A percentile compares a stretch with the other conserved stretches of the same genome.
Conservation (phyloP, 2,329 filamentous ascomycete genomes). For the Zymoseptoria crescenta region DNA sequence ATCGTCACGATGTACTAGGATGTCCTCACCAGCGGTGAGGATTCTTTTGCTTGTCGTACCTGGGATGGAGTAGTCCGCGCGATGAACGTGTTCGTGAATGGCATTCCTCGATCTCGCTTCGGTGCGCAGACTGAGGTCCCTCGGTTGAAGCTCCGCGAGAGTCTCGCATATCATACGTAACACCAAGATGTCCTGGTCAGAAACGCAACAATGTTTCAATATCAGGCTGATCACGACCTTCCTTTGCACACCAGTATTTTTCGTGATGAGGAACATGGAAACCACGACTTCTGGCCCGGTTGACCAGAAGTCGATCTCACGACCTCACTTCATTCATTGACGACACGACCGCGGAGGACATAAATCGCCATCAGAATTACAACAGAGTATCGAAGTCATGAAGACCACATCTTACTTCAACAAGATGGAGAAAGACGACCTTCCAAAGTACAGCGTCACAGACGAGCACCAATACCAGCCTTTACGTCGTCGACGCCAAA, state of each 20-base stretch:
- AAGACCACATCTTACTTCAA: neutral
- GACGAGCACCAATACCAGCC: conserved; percentile 3
- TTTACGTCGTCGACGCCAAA: neutral
- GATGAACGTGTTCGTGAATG: no score
- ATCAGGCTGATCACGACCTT: neutral
- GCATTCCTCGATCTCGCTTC: no score
- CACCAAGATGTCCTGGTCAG: no score
- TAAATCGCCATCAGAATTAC: neutral
- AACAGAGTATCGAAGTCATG: neutral
- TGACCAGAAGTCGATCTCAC: neutral
- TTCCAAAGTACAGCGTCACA: conserved; percentile 10
- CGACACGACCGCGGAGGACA: neutral
- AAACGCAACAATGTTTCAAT: no score
- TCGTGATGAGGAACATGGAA: neutral
- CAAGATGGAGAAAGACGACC: conserved; percentile 12
- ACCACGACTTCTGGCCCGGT: neutral
- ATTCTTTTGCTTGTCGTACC: no score
- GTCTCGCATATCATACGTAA: no score
- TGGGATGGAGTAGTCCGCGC: no score
- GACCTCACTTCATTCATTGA: neutral
- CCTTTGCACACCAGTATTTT: neutral
- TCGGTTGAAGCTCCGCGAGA: no score
- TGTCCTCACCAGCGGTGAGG: no score
- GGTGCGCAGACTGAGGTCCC: no score
- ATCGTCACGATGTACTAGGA: no score